Evolutionary conservation across 495 filamentous ascomycete species (phyloP).

Genomic region (Usnea hakonensis): DNA sequence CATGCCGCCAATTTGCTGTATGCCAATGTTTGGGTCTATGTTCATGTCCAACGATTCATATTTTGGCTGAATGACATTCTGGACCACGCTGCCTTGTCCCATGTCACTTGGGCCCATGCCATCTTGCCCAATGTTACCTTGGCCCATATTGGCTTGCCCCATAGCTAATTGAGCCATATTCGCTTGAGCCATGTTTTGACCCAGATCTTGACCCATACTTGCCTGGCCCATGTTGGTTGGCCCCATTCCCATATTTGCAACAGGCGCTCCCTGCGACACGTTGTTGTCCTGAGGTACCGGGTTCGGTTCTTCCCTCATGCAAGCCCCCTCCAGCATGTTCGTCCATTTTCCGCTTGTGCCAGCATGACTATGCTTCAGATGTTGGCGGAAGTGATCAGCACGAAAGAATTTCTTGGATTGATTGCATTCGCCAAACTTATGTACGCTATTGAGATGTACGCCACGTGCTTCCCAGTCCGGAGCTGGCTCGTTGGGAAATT

Average conservation of each 20-base stretch:
- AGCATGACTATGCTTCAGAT: constrained; percentile 95
- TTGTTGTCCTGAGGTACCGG: constrained; percentile 16
- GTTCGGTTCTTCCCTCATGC: constrained; percentile 81
- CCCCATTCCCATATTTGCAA: constrained; percentile 26
- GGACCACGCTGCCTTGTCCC: constrained; percentile 12
- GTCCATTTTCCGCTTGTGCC: constrained; percentile 98
- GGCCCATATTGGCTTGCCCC: constrained; percentile 8
- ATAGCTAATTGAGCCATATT: constrained; percentile 16
- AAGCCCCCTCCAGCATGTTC: constrained; percentile 92
- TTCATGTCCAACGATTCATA: constrained; percentile 19
- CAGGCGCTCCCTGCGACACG: constrained; percentile 17
- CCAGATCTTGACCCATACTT: constrained; percentile 12
- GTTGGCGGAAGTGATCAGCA: constrained; percentile 95
- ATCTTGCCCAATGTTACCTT: constrained; percentile 12
- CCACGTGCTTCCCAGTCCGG: constrained; percentile 79
- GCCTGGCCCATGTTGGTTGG: constrained; percentile 12
- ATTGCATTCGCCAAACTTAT: constrained; percentile 98
- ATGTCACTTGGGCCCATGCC: constrained; percentile 5
- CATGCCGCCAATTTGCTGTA: constrained; percentile 15
- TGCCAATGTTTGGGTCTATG: constrained; percentile 20
- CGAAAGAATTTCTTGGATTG: constrained; percentile 97
- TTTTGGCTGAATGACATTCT: not conserved
- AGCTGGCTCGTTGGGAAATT: constrained; percentile 66
- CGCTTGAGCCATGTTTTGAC: constrained; percentile 6
- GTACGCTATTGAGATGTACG: constrained; percentile 77